A percentile compares a stretch with the other conserved stretches of the same genome.
These are phyloP conservation scores for Colletotrichum spaethianum DNA, from an alignment of 2,329 filamentous ascomycete species.

Conservation along the genomic window DNA sequence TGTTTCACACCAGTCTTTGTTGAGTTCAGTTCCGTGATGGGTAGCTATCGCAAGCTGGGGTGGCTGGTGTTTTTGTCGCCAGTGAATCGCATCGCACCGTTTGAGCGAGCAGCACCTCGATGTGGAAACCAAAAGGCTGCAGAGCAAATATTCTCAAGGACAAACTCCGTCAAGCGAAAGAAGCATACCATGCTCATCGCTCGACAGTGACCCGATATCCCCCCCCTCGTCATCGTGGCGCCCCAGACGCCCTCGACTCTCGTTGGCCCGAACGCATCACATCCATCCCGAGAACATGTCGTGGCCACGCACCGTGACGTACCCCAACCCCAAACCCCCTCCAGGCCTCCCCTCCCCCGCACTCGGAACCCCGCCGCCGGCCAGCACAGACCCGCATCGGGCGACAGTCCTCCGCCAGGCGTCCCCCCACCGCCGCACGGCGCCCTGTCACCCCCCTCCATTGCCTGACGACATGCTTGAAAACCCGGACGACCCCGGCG, in stretches of 20 bases:
- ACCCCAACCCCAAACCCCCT: neutral
- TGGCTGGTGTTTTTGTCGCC: too few relatives aligned
- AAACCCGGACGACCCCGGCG: constrained; percentile 3
- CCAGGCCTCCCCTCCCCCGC: constrained; percentile 11
- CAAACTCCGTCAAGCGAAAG: neutral
- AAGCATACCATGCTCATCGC: neutral
- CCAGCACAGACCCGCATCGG: constrained; percentile 31
- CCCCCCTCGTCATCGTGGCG: neutral
- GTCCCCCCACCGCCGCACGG: constrained; percentile 14
- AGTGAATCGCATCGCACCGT: too few relatives aligned
- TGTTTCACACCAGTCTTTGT: too few relatives aligned
- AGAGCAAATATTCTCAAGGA: neutral
- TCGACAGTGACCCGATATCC: neutral
- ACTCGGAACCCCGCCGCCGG: constrained; percentile 28
- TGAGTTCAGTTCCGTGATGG: neutral
- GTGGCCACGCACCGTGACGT: constrained; percentile 1
- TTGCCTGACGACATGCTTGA: neutral
- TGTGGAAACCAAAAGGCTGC: too few relatives aligned
- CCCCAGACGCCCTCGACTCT: neutral
- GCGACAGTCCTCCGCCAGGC: constrained; percentile 27
- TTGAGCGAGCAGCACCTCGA: too few relatives aligned
- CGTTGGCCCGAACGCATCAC: neutral
- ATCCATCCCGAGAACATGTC: neutral
- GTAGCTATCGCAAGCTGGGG: neutral
- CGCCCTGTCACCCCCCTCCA: constrained; percentile 30